Conservation (phyloP, 208 protist genomes). For the Leishmania amazonensis region DNA sequence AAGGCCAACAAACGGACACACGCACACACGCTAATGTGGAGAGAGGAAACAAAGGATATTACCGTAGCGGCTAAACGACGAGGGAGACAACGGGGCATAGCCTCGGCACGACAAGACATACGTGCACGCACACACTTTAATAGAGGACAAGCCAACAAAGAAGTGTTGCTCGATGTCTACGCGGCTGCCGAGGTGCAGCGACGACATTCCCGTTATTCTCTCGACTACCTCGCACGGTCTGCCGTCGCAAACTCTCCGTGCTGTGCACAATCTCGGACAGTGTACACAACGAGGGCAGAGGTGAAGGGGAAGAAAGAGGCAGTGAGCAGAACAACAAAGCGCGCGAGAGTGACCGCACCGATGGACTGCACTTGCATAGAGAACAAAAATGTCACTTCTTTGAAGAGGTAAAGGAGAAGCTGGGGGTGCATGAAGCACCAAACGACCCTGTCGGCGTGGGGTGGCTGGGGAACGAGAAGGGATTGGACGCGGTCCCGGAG, state of each 20-base stretch:
- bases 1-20: neutral
- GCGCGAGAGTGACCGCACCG: neutral
- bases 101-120: neutral
- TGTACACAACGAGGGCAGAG: neutral
- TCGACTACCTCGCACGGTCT: neutral
- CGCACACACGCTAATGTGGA: neutral
- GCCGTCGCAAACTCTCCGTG: neutral
- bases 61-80: neutral
- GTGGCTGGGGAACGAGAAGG: conserved; percentile 5
- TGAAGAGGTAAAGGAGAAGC: neutral
- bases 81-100: neutral
- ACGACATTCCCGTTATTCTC: neutral
- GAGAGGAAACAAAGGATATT: neutral
- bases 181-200: neutral
- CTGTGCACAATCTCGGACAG: neutral
- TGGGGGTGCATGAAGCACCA: conserved; percentile 27
- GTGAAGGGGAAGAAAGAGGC: neutral
- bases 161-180: too few relatives aligned
- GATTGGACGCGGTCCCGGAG: neutral
- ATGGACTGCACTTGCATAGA: neutral
- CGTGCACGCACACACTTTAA: neutral
- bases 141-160: neutral
- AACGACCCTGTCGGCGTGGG: conserved; percentile 3
- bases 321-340: neutral
- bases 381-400: neutral